phyloP scores from a whole-genome alignment of 2,329 filamentous ascomycete species.

The Ophiostoma australiae region DNA sequence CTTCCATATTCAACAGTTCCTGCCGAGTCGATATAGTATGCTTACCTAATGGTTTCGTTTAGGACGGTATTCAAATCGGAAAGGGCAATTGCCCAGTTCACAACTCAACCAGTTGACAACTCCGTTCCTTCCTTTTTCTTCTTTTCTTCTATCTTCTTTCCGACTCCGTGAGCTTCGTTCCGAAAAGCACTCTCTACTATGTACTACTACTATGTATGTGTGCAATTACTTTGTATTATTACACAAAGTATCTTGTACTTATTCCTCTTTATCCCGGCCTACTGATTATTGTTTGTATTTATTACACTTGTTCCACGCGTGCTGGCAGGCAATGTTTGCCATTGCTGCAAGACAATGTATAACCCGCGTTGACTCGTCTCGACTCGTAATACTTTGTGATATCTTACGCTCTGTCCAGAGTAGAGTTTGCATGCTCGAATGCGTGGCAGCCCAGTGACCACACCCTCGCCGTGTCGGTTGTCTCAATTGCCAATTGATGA shows the following conservation, averaged over 20 bases:
- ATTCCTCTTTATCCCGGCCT: not conserved
- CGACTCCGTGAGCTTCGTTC: not conserved
- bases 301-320: not conserved
- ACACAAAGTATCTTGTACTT: not conserved
- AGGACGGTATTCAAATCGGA: not conserved
- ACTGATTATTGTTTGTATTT: not conserved
- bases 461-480: not conserved
- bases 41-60: constrained; percentile 7
- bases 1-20: not conserved
- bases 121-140: constrained; percentile 5
- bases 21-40: not conserved
- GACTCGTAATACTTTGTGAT: not conserved
- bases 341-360: not conserved
- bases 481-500: not conserved
- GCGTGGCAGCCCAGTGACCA: constrained; percentile 4
- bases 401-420: not conserved
- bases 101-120: constrained; percentile 6
- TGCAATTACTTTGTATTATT: not conserved
- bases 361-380: not conserved
- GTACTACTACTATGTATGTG: not conserved
- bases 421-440: not conserved
- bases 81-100: not conserved
- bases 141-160: not conserved
- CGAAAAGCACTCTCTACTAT: not conserved
- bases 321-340: constrained; percentile 7